Conservation (phyloP, 1,284 basidiomycete species). For the Moniliella sp. region DNA sequence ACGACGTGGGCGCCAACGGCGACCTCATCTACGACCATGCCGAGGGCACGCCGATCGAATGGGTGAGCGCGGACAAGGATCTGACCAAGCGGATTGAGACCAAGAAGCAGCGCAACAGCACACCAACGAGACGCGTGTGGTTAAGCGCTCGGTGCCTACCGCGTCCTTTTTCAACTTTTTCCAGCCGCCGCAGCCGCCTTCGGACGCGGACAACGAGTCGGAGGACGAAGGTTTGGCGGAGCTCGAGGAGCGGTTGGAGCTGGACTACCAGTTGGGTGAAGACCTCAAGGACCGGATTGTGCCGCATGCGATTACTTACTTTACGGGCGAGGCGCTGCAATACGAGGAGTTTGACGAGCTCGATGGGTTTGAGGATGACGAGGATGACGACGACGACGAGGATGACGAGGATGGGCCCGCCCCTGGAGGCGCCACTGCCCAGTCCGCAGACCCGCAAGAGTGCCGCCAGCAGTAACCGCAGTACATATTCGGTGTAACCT, state of each 20-base stretch:
- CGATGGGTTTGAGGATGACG: slow-evolving; percentile 43
- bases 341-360: slow-evolving; percentile 45
- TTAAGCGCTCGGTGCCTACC: slow-evolving; percentile 31
- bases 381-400: slow-evolving; percentile 38
- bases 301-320: slow-evolving; percentile 63
- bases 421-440: too few relatives aligned
- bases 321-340: slow-evolving; percentile 87
- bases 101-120: slow-evolving; percentile 88
- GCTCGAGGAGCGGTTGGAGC: slow-evolving; percentile 70
- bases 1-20: slow-evolving; percentile 69
- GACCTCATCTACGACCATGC: slow-evolving; percentile 89
- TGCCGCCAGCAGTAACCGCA: too few relatives aligned
- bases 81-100: slow-evolving; percentile 91
- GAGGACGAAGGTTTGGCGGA: too few relatives aligned
- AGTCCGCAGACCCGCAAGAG: too few relatives aligned
- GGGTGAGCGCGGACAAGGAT: slow-evolving; percentile 97
- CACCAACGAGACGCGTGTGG: slow-evolving; percentile 33
- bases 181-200: slow-evolving; percentile 27
- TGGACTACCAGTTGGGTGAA: slow-evolving; percentile 95
- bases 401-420: too few relatives aligned
- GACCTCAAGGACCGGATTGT: slow-evolving; percentile 97
- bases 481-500: too few relatives aligned
- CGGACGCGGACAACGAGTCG: slow-evolving; percentile 2
- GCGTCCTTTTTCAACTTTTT: slow-evolving; percentile 35
- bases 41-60: slow-evolving; percentile 68